Evolutionary conservation across 2,329 filamentous ascomycete species (phyloP).

Genomic region (Colletotrichum cuscutae): DNA sequence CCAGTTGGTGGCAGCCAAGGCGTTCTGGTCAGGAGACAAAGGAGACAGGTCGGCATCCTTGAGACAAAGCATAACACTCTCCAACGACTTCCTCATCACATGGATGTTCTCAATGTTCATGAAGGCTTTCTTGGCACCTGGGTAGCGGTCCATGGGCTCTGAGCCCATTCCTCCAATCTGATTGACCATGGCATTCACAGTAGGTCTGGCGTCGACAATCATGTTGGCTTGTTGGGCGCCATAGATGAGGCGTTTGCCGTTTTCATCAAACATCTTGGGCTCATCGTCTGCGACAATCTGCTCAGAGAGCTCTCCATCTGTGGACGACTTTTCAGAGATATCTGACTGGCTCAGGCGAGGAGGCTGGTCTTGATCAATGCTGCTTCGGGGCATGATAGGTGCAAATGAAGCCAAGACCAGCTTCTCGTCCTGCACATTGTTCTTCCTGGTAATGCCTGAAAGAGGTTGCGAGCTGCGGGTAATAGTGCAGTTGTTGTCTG

Average conservation of each 20-base stretch:
- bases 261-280: constrained; percentile 64
- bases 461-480: constrained; percentile 93
- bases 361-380: constrained; percentile 48
- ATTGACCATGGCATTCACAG: constrained; percentile 94
- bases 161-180: constrained; percentile 93
- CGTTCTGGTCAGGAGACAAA: constrained; percentile 82
- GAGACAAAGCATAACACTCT: constrained; percentile 86
- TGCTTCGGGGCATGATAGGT: constrained; percentile 63
- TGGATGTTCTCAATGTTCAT: constrained; percentile 98
- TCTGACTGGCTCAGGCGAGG: constrained; percentile 63
- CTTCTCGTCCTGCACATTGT: constrained; percentile 95
- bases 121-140: constrained; percentile 89
- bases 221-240: constrained; percentile 93
- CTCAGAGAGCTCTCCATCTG: constrained; percentile 65
- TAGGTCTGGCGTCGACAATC: constrained; percentile 95
- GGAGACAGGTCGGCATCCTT: constrained; percentile 92
- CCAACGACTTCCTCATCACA: constrained; percentile 92
- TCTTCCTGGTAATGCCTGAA: constrained; percentile 85
- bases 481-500: constrained; percentile 95
- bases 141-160: constrained; percentile 98
- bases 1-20: constrained; percentile 88
- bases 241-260: constrained; percentile 76
- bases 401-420: constrained; percentile 93
- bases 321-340: constrained; percentile 45
- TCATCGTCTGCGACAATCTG: constrained; percentile 59